phyloP scores from a whole-genome alignment of 2,329 filamentous ascomycete genomes.

The Aspergillus eucalypticola region DNA sequence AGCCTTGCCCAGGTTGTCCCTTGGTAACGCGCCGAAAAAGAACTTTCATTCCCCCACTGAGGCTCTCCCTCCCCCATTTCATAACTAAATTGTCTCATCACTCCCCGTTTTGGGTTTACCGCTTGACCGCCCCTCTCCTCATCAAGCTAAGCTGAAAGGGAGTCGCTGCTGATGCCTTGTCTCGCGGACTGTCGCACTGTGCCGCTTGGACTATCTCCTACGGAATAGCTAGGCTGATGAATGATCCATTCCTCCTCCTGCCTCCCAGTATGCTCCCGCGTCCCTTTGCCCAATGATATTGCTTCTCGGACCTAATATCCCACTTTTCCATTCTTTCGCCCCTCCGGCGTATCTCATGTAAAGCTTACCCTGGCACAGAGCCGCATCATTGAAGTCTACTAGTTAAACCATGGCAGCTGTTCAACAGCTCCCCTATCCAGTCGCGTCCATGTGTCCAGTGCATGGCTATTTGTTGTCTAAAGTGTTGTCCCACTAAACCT shows the following conservation, averaged over 20 bases:
- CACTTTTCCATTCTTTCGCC: background rate
- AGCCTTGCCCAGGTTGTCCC: background rate
- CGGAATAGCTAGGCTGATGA: background rate
- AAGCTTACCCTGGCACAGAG: background rate
- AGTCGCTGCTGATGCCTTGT: background rate
- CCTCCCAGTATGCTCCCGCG: background rate
- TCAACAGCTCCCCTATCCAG: background rate
- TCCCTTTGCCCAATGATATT: background rate
- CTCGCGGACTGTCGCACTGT: background rate
- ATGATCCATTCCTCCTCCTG: background rate
- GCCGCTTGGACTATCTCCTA: background rate
- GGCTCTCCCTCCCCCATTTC: too few relatives aligned
- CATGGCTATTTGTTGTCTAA: background rate
- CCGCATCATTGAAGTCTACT: background rate
- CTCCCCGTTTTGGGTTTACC: background rate
- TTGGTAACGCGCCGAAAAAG: background rate
- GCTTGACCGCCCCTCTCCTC: background rate
- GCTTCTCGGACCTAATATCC: background rate
- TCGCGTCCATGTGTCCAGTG: background rate
- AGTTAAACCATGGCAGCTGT: background rate
- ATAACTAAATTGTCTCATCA: background rate
- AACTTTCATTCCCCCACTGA: too few relatives aligned
- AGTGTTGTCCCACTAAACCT: background rate
- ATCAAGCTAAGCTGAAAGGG: background rate
- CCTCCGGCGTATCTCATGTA: background rate